Evolutionary conservation across 2,329 filamentous ascomycete genomes (phyloP), one percentile per base, ranked within the genome.

Genomic region (Fusarium marasasianum): DNA sequence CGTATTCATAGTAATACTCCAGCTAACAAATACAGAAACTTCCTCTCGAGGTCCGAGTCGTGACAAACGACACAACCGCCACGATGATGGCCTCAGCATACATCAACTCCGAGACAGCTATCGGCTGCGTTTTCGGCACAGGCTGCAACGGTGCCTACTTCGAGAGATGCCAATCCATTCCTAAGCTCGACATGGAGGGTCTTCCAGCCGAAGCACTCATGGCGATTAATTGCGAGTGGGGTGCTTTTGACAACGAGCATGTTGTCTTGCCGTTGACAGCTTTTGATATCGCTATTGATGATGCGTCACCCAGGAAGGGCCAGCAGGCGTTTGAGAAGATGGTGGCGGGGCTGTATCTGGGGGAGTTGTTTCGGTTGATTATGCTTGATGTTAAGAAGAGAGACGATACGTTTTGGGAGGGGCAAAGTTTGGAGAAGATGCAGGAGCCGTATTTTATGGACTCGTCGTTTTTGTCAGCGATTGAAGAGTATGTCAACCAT

Each of bases 91-190:
- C 96, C 66, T 98, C 96, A 24, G 93, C 94, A 35, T 99, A 99
- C 84, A 98, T 96, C 24, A 95, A 98, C 81, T 86, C 92, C 48
- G 91, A 92, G 76, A 97, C 98, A 89, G 94, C 91, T 83, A 96
- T 98, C 78, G 96, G 96, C 61, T 98, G 95, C 83, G 99, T 99
- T 80, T 99, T 99, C 79, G 96, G 96, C 78, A 99, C 96, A 11
- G 96, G 96, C 64, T 98, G 96, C 86, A 99, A 99, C 80, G 96
- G 96, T 41, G 96, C 96, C 33, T 99, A 99, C 86, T 97, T 99
- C 92, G 96, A 99, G 84, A 85, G 96, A 79, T 93, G 91, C 73
- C 94, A 94, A 72, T 93, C 92, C 15, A 94, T 98, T 72, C 95
- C 95, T 73, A 99, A 99, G 87, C 90, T 99, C 50, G 94, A 93